Conservation (phyloP, 2,329 filamentous ascomycete species). For the Stromatinia cepivora region DNA sequence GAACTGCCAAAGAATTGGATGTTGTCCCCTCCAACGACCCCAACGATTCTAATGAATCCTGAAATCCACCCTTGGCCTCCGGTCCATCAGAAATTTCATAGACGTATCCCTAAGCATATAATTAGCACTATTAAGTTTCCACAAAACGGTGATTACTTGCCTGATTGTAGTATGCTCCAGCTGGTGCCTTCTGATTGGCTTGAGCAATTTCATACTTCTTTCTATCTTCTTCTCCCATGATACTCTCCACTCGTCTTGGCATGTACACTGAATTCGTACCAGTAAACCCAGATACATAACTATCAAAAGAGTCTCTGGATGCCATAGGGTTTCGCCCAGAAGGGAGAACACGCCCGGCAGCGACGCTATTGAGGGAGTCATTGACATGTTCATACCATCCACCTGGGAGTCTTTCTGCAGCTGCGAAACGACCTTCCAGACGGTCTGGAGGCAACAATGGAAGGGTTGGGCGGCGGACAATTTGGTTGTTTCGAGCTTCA, state of each 20-base stretch:
- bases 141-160: not conserved
- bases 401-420: slow-evolving; percentile 64
- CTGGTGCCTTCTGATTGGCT: slow-evolving; percentile 48
- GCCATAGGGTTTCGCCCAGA: slow-evolving; percentile 46
- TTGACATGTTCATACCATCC: slow-evolving; percentile 71
- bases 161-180: slow-evolving; percentile 41
- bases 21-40: slow-evolving; percentile 31
- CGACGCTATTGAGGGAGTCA: slow-evolving; percentile 62
- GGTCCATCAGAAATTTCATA: slow-evolving; percentile 52
- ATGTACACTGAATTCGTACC: slow-evolving; percentile 61
- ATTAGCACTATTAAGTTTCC: not conserved
- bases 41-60: slow-evolving; percentile 44
- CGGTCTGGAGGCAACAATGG: slow-evolving; percentile 70
- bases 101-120: slow-evolving; percentile 45
- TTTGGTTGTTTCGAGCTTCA: slow-evolving; percentile 50
- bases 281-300: slow-evolving; percentile 58
- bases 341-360: slow-evolving; percentile 43
- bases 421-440: slow-evolving; percentile 77
- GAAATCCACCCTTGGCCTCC: slow-evolving; percentile 45
- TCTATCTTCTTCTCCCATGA: slow-evolving; percentile 77
- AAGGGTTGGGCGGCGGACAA: slow-evolving; percentile 52
- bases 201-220: slow-evolving; percentile 72
- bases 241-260: slow-evolving; percentile 61
- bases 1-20: slow-evolving; percentile 28
- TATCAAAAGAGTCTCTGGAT: slow-evolving; percentile 66